These are phyloP conservation scores for Eucalyptus camaldulensis DNA, from an alignment of 345 rosid species.

Conservation along the genomic window DNA sequence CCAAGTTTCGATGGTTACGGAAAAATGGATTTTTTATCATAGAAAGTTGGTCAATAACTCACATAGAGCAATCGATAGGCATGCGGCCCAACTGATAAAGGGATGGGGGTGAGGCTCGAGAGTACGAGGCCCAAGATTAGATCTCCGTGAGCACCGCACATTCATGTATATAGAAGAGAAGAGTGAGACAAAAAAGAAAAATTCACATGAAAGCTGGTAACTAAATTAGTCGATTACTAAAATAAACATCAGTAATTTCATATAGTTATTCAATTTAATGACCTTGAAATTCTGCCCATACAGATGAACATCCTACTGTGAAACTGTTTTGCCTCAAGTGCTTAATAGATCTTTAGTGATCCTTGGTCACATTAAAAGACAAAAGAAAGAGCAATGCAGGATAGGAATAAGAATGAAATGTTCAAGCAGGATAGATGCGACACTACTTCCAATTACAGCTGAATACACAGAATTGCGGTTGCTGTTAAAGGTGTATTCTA, in stretches of 20 bases:
- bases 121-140: background rate
- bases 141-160: background rate
- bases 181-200: background rate
- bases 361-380: background rate
- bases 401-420: background rate
- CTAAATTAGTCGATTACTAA: background rate
- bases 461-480: background rate
- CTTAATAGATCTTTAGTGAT: background rate
- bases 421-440: background rate
- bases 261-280: background rate
- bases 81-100: background rate
- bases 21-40: background rate
- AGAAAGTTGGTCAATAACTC: background rate
- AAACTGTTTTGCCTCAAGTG: background rate
- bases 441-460: background rate
- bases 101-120: background rate
- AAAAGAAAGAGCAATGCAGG: background rate
- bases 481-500: background rate
- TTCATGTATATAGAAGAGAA: background rate
- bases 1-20: accelerated
- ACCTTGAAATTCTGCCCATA: background rate
- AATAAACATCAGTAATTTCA: background rate
- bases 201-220: background rate
- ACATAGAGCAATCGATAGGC: background rate
- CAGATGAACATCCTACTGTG: background rate